A percentile compares a stretch with the other conserved stretches of the same genome.
Evolutionary conservation across 2,329 filamentous ascomycete species (phyloP).

Genomic region (Furcasterigmium sp.): DNA sequence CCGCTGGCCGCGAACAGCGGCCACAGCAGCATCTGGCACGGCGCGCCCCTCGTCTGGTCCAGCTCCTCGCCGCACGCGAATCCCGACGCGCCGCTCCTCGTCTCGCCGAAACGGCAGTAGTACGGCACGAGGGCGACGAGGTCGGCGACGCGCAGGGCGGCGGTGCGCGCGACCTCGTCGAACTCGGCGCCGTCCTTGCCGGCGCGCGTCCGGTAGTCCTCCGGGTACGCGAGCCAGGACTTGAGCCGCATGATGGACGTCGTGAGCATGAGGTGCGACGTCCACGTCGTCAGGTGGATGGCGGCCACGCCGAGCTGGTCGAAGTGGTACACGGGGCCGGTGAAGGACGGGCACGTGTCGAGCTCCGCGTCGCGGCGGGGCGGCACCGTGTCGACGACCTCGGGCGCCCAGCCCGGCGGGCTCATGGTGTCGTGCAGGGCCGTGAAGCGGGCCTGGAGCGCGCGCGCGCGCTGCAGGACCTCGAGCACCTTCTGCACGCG

Average conservation of each 20-base stretch:
- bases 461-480: slow-evolving; percentile 8
- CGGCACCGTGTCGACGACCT: too few relatives aligned
- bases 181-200: slow-evolving; percentile 10
- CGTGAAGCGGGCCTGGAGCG: slow-evolving; percentile 9
- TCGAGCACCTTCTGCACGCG: slow-evolving; percentile 10
- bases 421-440: slow-evolving; percentile 10
- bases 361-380: slow-evolving; percentile 10
- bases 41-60: slow-evolving; percentile 13
- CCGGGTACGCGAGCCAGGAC: slow-evolving; percentile 14
- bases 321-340: slow-evolving; percentile 14
- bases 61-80: slow-evolving; percentile 10
- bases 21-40: slow-evolving; percentile 13
- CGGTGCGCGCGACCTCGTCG: slow-evolving; percentile 10
- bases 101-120: slow-evolving; percentile 15
- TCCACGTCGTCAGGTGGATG: slow-evolving; percentile 15
- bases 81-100: slow-evolving; percentile 7
- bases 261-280: slow-evolving; percentile 15
- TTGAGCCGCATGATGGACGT: slow-evolving; percentile 15
- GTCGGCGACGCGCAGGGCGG: slow-evolving; percentile 12
- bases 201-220: slow-evolving; percentile 8
- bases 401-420: slow-evolving; percentile 6
- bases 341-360: slow-evolving; percentile 4
- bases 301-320: slow-evolving; percentile 12
- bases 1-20: slow-evolving; percentile 12
- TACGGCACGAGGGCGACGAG: slow-evolving; percentile 13